A percentile compares a stretch with the other conserved stretches of the same genome.
These are phyloP conservation scores for Grammothele lineata DNA, from an alignment of 768 basidiomycete species.

Conservation along the genomic window DNA sequence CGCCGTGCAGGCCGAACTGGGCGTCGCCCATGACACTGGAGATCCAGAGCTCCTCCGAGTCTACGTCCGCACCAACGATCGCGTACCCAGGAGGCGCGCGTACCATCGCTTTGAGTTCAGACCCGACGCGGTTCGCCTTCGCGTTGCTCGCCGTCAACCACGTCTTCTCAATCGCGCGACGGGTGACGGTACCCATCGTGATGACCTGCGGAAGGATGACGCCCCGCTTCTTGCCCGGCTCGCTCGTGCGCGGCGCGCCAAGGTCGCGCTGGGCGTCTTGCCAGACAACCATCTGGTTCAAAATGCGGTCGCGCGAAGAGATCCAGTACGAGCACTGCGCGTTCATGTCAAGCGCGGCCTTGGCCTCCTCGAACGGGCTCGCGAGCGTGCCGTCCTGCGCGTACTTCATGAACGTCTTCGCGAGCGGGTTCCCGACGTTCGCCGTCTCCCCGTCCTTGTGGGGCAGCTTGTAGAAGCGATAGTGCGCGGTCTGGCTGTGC, in stretches of 20 bases:
- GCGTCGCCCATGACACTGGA: slow-evolving; percentile 98
- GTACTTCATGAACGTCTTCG: slow-evolving; percentile 85
- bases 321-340: slow-evolving; percentile 98
- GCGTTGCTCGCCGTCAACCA: slow-evolving; percentile 99
- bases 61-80: slow-evolving; percentile 97
- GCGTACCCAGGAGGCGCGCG: slow-evolving; percentile 89
- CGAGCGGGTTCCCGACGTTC: slow-evolving; percentile 91
- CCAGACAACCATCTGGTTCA: slow-evolving; percentile 93
- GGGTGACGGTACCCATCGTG: slow-evolving; percentile 98
- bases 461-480: slow-evolving; percentile 85
- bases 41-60: slow-evolving; percentile 99
- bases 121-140: slow-evolving; percentile 96
- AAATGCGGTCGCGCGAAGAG: slow-evolving; percentile 84
- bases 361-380: slow-evolving; percentile 77
- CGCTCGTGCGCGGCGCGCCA: slow-evolving; percentile 37
- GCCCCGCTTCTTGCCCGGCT: slow-evolving; percentile 59
- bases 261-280: slow-evolving; percentile 49
- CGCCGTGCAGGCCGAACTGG: slow-evolving; percentile 95
- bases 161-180: slow-evolving; percentile 94
- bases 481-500: slow-evolving; percentile 44
- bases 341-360: slow-evolving; percentile 86
- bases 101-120: slow-evolving; percentile 97
- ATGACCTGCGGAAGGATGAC: slow-evolving; percentile 95
- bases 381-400: slow-evolving; percentile 84
- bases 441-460: slow-evolving; percentile 94